These are phyloP conservation scores for Brassica incana DNA, from an alignment of 345 rosid genomes.

Conservation along the genomic window DNA sequence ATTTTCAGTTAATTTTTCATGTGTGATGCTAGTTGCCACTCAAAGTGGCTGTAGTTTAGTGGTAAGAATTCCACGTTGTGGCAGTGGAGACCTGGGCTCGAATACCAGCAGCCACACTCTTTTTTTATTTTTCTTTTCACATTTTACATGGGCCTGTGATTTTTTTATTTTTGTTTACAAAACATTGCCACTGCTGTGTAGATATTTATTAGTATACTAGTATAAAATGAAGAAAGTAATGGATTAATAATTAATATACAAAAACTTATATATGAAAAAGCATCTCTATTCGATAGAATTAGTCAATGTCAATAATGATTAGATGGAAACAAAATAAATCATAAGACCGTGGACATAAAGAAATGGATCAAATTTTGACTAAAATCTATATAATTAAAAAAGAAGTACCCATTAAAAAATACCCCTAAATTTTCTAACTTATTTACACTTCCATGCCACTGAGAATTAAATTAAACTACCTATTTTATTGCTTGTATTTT, in stretches of 20 bases:
- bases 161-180: not conserved
- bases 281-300: not conserved
- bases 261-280: too few relatives aligned
- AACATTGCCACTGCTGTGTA: not conserved
- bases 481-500: too few relatives aligned
- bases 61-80: slow-evolving; percentile 84
- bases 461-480: too few relatives aligned
- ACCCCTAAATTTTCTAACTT: too few relatives aligned
- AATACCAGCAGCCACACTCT: slow-evolving; percentile 74
- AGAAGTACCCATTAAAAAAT: too few relatives aligned
- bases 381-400: not conserved
- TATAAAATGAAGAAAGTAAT: too few relatives aligned
- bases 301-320: slow-evolving; percentile 15
- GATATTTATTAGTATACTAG: not conserved
- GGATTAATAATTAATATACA: not conserved
- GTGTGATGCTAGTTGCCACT: not conserved
- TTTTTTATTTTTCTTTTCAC: not conserved
- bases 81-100: slow-evolving; percentile 93
- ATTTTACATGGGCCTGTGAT: slow-evolving; percentile 4
- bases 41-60: slow-evolving; percentile 70
- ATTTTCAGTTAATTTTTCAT: too few relatives aligned
- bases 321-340: not conserved
- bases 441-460: too few relatives aligned
- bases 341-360: slow-evolving; percentile 8
- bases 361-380: not conserved